Base-by-base conservation (phyloP, 1,284 basidiomycete genomes). In the Sporisorium reilianum region DNA sequence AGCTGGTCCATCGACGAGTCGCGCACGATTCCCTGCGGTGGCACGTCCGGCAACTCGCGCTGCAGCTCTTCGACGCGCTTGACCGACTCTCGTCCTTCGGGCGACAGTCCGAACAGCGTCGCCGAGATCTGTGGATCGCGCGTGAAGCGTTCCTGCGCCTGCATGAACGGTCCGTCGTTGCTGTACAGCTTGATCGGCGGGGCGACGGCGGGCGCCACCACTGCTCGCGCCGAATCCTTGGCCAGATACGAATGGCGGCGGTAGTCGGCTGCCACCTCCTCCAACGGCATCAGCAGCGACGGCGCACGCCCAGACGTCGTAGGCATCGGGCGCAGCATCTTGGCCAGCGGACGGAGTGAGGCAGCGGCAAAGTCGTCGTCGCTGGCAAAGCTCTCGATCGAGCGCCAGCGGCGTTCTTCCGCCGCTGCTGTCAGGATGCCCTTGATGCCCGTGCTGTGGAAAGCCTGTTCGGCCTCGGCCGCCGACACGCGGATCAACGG, bases 21-120 rank as follows among this genome's bases (percentile, higher is more conserved):
- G 28, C 87, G 88, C 55, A 96, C 81, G 36, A 99, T 86, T 40
- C 97, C 97, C 2, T 85, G 81, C 2, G 90, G 88, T 8, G 87
- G 88, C 26, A 95, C 84, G 36, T 88, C 88, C 46, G 92, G 91
- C 42, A 92, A 82, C 30, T 88, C 85, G 16, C 83, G 73, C 25
- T 88, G 85, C 76, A 90, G 91, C 18, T 83, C 82, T 18, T 85
- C 84, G 51, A 89, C 89, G 12, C 90, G 89, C 11, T 85, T 77
- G n/a, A 88, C 87, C 18, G 89, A 90, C 67, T 95, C 90, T 67
- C 88, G 88, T 53, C 92, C 86, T 48, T 89, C 87, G 10, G 89
- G 88, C 1, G 95, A 90, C 22, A 96, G 85, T n/a, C 97, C 97
- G 84, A 93, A 98, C 25, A 99, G 85, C 5, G 91, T 90, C 26